Evolutionary conservation across 345 rosid genomes (phyloP), one percentile per base, ranked within the genome.

Genomic region (Capsella bursapastoris): DNA sequence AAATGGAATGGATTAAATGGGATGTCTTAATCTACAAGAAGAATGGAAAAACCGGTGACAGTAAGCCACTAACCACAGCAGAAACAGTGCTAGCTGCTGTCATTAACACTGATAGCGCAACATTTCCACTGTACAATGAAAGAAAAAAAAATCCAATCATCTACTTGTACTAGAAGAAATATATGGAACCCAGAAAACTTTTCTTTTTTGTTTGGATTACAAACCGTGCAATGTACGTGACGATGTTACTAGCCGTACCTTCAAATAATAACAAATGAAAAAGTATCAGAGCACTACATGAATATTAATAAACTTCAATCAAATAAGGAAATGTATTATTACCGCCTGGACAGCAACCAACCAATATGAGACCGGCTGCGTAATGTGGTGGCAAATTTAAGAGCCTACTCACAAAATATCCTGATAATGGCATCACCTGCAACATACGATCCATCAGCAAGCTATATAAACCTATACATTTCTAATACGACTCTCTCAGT

Each of bases 301-400:
- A 67, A 38, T 5, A 28, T 55, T 59, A 6, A 1, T 11, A 56
- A 37, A 31, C 7, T 28, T 41, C 59, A 62, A 50, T 15, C 27
- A 55, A 55, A 48, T 49, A 66, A 68, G 28, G 14, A 5, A 50
- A 45, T 52, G 48, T 34, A 79, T 57, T 1, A 3, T 43, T 85
- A 94, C 98, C 98, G 59, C 95, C 96, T 70, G 98, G 97, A 76
- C 96, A 94, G 80, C 97, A 94, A 74, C 86, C 87, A 66, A 91
- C 98, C 79, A 93, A 79, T 72, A 93, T 93, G 65, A 93, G 86
- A 78, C 97, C 98, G 47, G 96, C 98, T 55, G 97, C 97, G 79
- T 88, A 91, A 84, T 91, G 74, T 15, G 97, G 82, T 58, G 96
- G 98, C 70, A 93, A 80, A 73, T 87, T 84, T 71, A 93, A 82